A percentile compares a stretch with the other conserved stretches of the same genome.
phyloP scores from a whole-genome alignment of 148 eudicot species.

The Diospyros lotus region DNA sequence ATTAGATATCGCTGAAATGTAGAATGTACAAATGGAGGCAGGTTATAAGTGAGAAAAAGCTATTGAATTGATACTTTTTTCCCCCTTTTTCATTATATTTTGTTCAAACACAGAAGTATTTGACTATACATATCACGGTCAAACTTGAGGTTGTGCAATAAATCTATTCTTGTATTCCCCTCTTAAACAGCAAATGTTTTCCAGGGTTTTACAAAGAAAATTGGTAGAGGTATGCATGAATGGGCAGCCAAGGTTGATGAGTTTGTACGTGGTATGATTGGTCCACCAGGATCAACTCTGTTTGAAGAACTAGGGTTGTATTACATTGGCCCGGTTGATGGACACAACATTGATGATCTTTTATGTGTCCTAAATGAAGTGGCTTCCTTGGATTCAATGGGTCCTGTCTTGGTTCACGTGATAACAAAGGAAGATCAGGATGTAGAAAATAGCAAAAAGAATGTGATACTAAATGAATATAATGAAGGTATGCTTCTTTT shows the following conservation, averaged over 20 bases:
- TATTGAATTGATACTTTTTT: neutral
- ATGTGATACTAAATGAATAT: conserved; percentile 17
- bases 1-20: neutral
- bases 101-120: neutral
- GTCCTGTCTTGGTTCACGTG: conserved; percentile 88
- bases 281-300: conserved; percentile 86
- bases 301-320: conserved; percentile 93
- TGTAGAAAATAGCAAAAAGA: conserved; percentile 21
- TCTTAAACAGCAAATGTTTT: neutral
- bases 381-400: conserved; percentile 86
- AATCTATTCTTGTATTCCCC: neutral
- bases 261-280: conserved; percentile 86
- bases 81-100: neutral
- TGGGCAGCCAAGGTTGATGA: conserved; percentile 98
- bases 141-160: neutral
- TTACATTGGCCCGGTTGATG: conserved; percentile 93
- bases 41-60: neutral
- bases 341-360: conserved; percentile 79
- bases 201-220: conserved; percentile 70
- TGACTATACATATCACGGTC: neutral
- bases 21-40: neutral
- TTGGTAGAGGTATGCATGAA: conserved; percentile 72
- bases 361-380: conserved; percentile 78
- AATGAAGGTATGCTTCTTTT: conserved; percentile 34
- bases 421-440: conserved; percentile 53